Evolutionary conservation across 2,329 filamentous ascomycete species (phyloP), one percentile per base, ranked within the genome.

Genomic region (Alternaria triticina): DNA sequence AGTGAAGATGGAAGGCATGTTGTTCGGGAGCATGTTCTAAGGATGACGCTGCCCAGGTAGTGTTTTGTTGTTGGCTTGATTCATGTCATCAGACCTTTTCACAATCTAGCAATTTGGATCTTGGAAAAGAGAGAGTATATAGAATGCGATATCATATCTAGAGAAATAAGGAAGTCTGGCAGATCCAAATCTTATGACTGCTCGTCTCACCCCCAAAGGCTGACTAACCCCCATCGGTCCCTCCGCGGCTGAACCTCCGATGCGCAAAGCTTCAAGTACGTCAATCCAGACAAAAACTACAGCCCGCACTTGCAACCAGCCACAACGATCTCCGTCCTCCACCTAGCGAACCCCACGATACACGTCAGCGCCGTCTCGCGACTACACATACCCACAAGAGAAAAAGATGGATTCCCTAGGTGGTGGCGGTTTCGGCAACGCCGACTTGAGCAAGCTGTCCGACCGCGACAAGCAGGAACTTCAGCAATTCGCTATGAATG

Each of bases 401-500:
- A 6, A 57, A 65, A 66, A 33, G 49, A 79, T 78, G 76, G 77
- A 79, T 73, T 66, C 70, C n/a, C 66, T 71, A 65, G 71, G 74
- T 61, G 78, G 87, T 61, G 78, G 87, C 76, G 82, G 84, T 62
- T 65, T 76, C 65, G 68, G 66, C 82, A 86, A 82, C 64, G 74
- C 89, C 75, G 91, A 94, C 76, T 83, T 95, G 70, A 87, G 88
- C 74, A 89, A 89, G 82, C 90, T 97, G 78, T 91, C 88, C 74
- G 90, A 92, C 64, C 87, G 88, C 76, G 94, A 97, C 82, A 96
- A 94, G 86, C 86, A 89, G 69, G 94, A 98, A 82, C 87, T 99
- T 46, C 92, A 93, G 76, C 89, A 93, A 77, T 95, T 97, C 81
- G 86, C 97, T 62, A 84, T 88, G 72, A 93, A 92, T 77, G 94